Evolutionary conservation across 2,329 filamentous ascomycete species (phyloP).

Genomic region (Cladophialophora immunda): DNA sequence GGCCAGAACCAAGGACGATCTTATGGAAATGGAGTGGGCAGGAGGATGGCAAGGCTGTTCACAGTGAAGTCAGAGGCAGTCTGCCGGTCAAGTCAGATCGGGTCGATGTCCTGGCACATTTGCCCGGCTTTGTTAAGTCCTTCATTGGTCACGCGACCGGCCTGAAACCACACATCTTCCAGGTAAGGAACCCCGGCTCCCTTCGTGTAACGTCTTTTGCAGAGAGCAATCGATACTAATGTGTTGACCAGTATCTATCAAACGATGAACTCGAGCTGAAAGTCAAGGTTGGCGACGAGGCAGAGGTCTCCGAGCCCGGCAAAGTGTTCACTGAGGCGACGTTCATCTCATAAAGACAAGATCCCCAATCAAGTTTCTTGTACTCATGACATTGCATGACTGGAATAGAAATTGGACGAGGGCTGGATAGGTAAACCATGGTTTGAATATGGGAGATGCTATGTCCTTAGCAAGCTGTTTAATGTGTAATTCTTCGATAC

Average conservation of each 20-base stretch:
- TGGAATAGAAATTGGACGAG: constrained; percentile 30
- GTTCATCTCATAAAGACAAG: constrained; percentile 77
- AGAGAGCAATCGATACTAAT: neutral
- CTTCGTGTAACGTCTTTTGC: neutral
- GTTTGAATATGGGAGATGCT: constrained; percentile 41
- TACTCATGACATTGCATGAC: constrained; percentile 20
- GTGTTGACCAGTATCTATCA: constrained; percentile 71
- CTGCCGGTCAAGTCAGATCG: constrained; percentile 78
- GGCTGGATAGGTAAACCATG: constrained; percentile 42
- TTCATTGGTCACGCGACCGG: constrained; percentile 88
- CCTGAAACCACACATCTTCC: constrained; percentile 97
- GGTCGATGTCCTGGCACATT: constrained; percentile 95
- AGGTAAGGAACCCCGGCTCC: constrained; percentile 65
- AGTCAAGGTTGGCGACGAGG: constrained; percentile 83
- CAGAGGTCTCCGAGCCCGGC: constrained; percentile 80
- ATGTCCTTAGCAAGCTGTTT: constrained; percentile 28
- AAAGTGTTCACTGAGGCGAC: constrained; percentile 86
- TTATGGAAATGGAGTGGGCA: constrained; percentile 82
- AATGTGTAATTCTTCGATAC: constrained; percentile 39
- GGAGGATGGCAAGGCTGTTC: constrained; percentile 74
- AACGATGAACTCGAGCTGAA: constrained; percentile 74
- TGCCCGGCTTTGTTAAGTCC: constrained; percentile 93
- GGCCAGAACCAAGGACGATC: constrained; percentile 83
- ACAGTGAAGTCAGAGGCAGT: constrained; percentile 73
- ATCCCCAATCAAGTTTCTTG: constrained; percentile 1